phyloP scores from a whole-genome alignment of 1,284 basidiomycete species.

The Athelia sp. region DNA sequence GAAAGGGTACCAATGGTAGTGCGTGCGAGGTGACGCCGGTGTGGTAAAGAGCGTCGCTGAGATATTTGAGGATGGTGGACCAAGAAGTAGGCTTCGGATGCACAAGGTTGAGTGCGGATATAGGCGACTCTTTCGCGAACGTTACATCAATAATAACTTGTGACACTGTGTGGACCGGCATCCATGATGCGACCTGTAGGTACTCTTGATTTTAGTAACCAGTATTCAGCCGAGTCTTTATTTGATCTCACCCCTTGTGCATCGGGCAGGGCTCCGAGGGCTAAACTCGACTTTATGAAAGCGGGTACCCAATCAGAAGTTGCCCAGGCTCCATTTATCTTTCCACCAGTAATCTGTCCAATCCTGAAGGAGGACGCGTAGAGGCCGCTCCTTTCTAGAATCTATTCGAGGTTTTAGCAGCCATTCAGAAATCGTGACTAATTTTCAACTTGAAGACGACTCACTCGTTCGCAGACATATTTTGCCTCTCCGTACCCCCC shows the following conservation, averaged over 20 bases:
- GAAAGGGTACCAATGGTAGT: slow-evolving; percentile 16
- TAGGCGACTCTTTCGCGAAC: slow-evolving; percentile 10
- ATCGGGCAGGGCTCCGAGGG: slow-evolving; percentile 7
- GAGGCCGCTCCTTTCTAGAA: slow-evolving; percentile 2
- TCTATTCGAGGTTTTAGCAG: background rate
- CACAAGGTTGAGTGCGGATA: slow-evolving; percentile 15
- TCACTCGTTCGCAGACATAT: slow-evolving; percentile 37
- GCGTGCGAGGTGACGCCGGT: slow-evolving; percentile 1
- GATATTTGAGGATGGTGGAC: slow-evolving; percentile 10
- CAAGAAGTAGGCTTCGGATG: slow-evolving; percentile 17
- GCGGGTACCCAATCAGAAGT: slow-evolving; percentile 20
- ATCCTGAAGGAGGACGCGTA: slow-evolving; percentile 1
- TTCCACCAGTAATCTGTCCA: slow-evolving; percentile 1
- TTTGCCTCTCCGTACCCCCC: slow-evolving; percentile 57
- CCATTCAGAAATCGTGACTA: background rate
- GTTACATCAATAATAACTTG: slow-evolving; percentile 14
- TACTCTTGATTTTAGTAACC: background rate
- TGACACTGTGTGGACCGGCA: slow-evolving; percentile 14
- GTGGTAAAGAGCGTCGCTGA: slow-evolving; percentile 9
- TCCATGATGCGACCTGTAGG: slow-evolving; percentile 19
- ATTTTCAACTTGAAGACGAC: background rate
- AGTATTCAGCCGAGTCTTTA: background rate
- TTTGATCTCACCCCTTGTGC: slow-evolving; percentile 1
- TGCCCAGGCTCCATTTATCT: slow-evolving; percentile 18
- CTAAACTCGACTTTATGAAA: slow-evolving; percentile 17